Percentiles rank a stretch among this genome's conserved stretches.
Evolutionary conservation across 352 stramenopile species (phyloP).

Genomic region (Hyaloperonospora arabidopsidis): DNA sequence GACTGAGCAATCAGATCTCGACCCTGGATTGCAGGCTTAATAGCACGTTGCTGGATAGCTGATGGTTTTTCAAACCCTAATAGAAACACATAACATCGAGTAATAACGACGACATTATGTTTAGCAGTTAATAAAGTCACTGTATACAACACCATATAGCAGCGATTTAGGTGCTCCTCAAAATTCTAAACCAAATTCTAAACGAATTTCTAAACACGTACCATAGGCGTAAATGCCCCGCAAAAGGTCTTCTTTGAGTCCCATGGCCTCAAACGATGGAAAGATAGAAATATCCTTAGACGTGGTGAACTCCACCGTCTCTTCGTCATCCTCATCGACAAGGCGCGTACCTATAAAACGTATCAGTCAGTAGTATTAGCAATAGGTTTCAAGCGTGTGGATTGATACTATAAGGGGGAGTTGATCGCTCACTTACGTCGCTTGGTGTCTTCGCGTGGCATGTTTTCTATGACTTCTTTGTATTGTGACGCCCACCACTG

Average conservation of each 20-base stretch:
- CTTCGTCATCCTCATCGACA: slow-evolving; percentile 52
- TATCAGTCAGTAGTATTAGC: slow-evolving; percentile 7
- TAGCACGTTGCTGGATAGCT: slow-evolving; percentile 97
- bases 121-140: too few relatives aligned
- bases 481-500: too few relatives aligned
- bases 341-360: slow-evolving; percentile 38
- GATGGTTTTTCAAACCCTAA: slow-evolving; percentile 97
- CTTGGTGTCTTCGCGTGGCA: slow-evolving; percentile 26
- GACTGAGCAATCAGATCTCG: slow-evolving; percentile 98
- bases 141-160: too few relatives aligned
- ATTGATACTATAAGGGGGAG: neutral
- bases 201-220: slow-evolving; percentile 11
- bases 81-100: too few relatives aligned
- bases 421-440: slow-evolving; percentile 16
- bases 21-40: slow-evolving; percentile 96
- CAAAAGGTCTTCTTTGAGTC: slow-evolving; percentile 96
- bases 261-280: slow-evolving; percentile 95
- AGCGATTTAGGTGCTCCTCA: too few relatives aligned
- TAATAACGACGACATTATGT: too few relatives aligned
- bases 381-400: slow-evolving; percentile 5
- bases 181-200: too few relatives aligned
- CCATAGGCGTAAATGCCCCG: slow-evolving; percentile 99
- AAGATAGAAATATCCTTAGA: slow-evolving; percentile 85
- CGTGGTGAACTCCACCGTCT: slow-evolving; percentile 86
- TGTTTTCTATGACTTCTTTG: neutral